Base-by-base conservation (phyloP, 495 filamentous ascomycete species). In the Sabuloglossum arenarium region DNA sequence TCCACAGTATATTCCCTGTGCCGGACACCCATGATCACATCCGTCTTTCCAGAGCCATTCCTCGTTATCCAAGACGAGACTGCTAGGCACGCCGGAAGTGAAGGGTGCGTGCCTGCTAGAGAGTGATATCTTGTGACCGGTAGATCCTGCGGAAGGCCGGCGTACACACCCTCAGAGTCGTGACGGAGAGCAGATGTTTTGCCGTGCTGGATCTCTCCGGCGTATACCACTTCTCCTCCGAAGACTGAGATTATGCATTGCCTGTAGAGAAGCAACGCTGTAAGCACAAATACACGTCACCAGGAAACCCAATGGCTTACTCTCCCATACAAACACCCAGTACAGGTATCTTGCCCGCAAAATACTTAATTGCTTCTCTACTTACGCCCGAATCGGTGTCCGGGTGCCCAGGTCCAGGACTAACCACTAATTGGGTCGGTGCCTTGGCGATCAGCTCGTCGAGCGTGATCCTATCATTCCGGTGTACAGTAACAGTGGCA, bases 261-360 rank as follows among this genome's bases (percentile, higher is more conserved):
- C 53, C 69, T 71, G 29, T 31, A 6, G 14, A 56, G 45, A 47
- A 10, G 21, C 8, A 16, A 19, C 16, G 6, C 3, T 56, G 16
- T 30, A 55, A 27, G 31, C 24, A 10, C 46, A 49, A 25, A 28
- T 54, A 19, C 53, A 25, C 37, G 10, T 55, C 0, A 9, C 42
- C 28, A 37, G 9, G 34, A 37, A 31, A 19, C 37, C 56, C 53
- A 45, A 4, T 59, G 29, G 78, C 82, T 74, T 69, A 85, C 78
- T 94, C 83, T 61, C 91, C 91, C 89, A 99, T 96, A 65, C 91
- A 99, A 19, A 99, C 91, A 23, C 91, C 91, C 32, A 99, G 79
- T n/a, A 99, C 75, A 0, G 91, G 91, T 42, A 99, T 85, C 68
- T 94, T 96, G 29, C 91, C 91, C n/a, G 82, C 79, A 66, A 97